Evolutionary conservation across 1,139 yeast species (phyloP).

Genomic region (Diutina scorzettiae): DNA sequence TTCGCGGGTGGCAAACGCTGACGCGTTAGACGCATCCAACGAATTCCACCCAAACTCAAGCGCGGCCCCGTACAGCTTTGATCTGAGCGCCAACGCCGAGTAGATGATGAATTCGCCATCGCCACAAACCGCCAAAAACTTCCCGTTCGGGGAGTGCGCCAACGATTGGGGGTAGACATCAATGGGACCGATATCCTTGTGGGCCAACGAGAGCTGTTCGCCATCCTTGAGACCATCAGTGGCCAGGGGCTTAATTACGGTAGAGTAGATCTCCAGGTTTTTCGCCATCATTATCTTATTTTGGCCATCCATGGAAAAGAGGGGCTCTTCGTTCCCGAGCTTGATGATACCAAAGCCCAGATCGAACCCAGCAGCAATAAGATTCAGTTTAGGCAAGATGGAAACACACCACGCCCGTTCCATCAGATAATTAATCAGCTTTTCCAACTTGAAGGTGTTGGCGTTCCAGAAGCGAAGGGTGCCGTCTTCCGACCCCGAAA

Average conservation of each 20-base stretch:
- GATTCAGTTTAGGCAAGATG: conserved; percentile 62
- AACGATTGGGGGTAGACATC: conserved; percentile 86
- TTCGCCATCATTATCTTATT: conserved; percentile 88
- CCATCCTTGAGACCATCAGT: conserved; percentile 67
- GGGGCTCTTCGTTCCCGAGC: conserved; percentile 90
- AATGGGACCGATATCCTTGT: conserved; percentile 83
- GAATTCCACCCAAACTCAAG: conserved; percentile 87
- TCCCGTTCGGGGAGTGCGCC: conserved; percentile 91
- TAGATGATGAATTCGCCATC: conserved; percentile 96
- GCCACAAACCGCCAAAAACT: conserved; percentile 94
- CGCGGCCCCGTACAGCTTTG: conserved; percentile 85
- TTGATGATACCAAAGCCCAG: conserved; percentile 82
- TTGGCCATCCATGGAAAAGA: conserved; percentile 83
- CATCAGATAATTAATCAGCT: conserved; percentile 78
- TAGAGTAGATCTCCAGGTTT: conserved; percentile 79
- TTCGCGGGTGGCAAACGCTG: conserved; percentile 76
- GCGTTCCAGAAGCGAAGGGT: conserved; percentile 72
- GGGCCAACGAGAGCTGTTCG: conserved; percentile 59
- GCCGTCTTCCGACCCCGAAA: conserved; percentile 79
- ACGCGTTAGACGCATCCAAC: conserved; percentile 56
- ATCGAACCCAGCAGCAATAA: conserved; percentile 88
- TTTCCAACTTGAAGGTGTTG: conserved; percentile 74
- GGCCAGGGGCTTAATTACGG: conserved; percentile 62
- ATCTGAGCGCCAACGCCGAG: conserved; percentile 97
- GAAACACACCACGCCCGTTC: conserved; percentile 97